A percentile compares a stretch with the other conserved stretches of the same genome.
phyloP scores from a whole-genome alignment of 2,329 filamentous ascomycete genomes.

The Gaeumannomyces tritici region DNA sequence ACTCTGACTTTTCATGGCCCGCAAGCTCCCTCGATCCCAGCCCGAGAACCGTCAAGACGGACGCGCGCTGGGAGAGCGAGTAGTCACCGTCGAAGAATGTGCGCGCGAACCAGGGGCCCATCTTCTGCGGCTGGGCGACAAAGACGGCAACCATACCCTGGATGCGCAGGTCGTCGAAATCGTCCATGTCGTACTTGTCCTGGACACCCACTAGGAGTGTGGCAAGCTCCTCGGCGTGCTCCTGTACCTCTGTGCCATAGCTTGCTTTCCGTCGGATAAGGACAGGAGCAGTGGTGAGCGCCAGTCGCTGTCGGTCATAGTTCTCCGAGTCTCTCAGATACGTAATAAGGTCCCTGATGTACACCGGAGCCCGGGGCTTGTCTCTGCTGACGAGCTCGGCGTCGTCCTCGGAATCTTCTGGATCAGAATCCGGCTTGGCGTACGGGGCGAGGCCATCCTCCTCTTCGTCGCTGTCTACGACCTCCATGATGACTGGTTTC shows the following conservation, averaged over 20 bases:
- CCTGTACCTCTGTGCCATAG: conserved; percentile 79
- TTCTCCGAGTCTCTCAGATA: conserved; percentile 75
- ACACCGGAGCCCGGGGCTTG: conserved; percentile 78
- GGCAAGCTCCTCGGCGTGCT: conserved; percentile 75
- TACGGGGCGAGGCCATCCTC: conserved; percentile 67
- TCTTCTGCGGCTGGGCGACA: conserved; percentile 62
- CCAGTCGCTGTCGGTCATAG: conserved; percentile 76
- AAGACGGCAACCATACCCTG: conserved; percentile 77
- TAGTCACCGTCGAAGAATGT: conserved; percentile 90
- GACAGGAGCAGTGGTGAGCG: conserved; percentile 62
- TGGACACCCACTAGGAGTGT: conserved; percentile 68
- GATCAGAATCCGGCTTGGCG: conserved; percentile 77
- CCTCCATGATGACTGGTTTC: conserved; percentile 50
- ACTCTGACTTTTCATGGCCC: conserved; percentile 53
- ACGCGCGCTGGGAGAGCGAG: conserved; percentile 73
- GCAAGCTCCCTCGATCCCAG: conserved; percentile 77
- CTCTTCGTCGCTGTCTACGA: conserved; percentile 50
- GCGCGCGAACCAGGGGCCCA: conserved; percentile 76
- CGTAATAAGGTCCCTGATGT: conserved; percentile 73
- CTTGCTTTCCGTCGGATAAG: conserved; percentile 82
- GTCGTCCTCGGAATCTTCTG: conserved; percentile 88
- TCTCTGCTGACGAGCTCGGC: conserved; percentile 76
- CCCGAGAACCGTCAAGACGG: conserved; percentile 73
- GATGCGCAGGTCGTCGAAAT: conserved; percentile 65
- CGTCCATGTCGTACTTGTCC: conserved; percentile 73